These are phyloP conservation scores for Lactarius akahatsu DNA, from an alignment of 768 basidiomycete species.

Conservation along the genomic window DNA sequence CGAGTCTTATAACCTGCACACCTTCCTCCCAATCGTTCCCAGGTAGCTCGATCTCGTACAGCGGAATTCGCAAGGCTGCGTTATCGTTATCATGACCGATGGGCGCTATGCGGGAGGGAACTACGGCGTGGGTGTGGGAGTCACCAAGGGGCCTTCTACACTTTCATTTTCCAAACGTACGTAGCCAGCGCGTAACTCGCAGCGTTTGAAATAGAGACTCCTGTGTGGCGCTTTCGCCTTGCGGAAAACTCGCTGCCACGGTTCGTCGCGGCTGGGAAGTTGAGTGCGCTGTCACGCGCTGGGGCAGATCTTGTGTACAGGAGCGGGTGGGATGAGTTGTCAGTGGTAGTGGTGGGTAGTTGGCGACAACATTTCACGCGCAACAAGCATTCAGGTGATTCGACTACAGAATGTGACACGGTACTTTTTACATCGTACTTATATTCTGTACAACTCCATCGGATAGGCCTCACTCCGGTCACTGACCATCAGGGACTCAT, in stretches of 20 bases:
- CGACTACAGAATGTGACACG: neutral
- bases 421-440: neutral
- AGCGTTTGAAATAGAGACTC: slow-evolving; percentile 63
- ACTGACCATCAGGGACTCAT: neutral
- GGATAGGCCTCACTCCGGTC: no score
- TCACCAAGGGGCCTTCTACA: slow-evolving; percentile 51
- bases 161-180: slow-evolving; percentile 45
- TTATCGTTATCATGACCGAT: slow-evolving; percentile 56
- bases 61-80: slow-evolving; percentile 49
- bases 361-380: no score
- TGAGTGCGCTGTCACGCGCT: slow-evolving; percentile 55
- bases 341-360: no score
- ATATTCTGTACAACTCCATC: no score
- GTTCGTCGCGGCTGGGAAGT: slow-evolving; percentile 70
- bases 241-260: slow-evolving; percentile 71
- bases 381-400: no score
- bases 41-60: no score
- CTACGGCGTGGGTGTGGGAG: slow-evolving; percentile 73
- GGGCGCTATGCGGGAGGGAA: slow-evolving; percentile 62
- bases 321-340: neutral
- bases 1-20: slow-evolving; percentile 69
- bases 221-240: slow-evolving; percentile 80
- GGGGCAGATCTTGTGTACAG: slow-evolving; percentile 29
- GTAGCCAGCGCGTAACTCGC: slow-evolving; percentile 61
- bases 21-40: slow-evolving; percentile 47